Percentiles rank a stretch among this genome's conserved stretches.
These are phyloP conservation scores for Neurospora tetraspora DNA, from an alignment of 495 filamentous ascomycete genomes.

Conservation along the genomic window DNA sequence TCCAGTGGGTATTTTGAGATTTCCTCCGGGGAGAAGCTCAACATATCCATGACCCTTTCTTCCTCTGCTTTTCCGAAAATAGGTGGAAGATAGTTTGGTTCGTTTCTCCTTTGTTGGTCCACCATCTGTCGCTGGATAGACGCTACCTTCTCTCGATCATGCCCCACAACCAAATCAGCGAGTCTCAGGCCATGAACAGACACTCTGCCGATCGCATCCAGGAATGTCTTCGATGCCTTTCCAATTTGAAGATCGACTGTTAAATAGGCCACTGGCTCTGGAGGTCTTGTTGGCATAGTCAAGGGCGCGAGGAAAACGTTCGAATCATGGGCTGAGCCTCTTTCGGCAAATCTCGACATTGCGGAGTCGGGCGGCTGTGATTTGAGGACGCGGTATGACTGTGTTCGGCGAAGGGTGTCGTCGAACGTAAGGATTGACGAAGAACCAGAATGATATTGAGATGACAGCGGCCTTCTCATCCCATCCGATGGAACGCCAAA, in stretches of 20 bases:
- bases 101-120: constrained; percentile 39
- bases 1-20: constrained; percentile 33
- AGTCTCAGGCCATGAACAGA: constrained; percentile 33
- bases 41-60: constrained; percentile 37
- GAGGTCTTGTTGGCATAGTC: constrained; percentile 29
- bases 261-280: constrained; percentile 43
- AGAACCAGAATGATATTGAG: constrained; percentile 29
- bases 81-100: constrained; percentile 47
- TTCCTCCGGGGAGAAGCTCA: constrained; percentile 38
- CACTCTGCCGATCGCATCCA: constrained; percentile 36
- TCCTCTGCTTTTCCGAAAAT: constrained; percentile 39
- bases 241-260: constrained; percentile 45
- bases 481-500: constrained; percentile 33
- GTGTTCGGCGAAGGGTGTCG: constrained; percentile 39
- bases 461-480: constrained; percentile 37
- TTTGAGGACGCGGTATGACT: constrained; percentile 49
- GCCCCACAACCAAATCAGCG: constrained; percentile 35
- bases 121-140: constrained; percentile 35
- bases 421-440: constrained; percentile 29
- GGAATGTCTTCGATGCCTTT: constrained; percentile 43
- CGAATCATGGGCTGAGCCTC: constrained; percentile 32
- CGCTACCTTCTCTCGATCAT: constrained; percentile 41
- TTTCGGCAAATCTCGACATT: constrained; percentile 37
- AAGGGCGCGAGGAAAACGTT: constrained; percentile 37
- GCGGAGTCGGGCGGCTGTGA: constrained; percentile 42